These are phyloP conservation scores for Endogone sp. DNA, from an alignment of 192 early-diverging fungal species.

Conservation along the genomic window DNA sequence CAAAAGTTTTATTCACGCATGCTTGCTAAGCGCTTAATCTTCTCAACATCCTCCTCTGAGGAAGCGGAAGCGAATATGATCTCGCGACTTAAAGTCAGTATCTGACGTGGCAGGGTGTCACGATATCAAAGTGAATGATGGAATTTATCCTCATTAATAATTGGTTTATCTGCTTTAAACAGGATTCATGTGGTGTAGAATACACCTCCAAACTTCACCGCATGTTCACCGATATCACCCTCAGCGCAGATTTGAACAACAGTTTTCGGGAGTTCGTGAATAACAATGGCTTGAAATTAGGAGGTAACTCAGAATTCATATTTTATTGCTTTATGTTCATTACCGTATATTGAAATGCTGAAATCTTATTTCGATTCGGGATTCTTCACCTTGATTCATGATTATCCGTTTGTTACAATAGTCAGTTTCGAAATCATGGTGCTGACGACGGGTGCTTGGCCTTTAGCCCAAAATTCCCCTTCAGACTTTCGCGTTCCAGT, in stretches of 20 bases:
- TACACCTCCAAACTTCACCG: slow-evolving; percentile 81
- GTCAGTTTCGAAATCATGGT: slow-evolving; percentile 74
- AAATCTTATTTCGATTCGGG: neutral
- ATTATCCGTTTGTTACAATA: slow-evolving; percentile 1
- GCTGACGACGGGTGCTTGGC: slow-evolving; percentile 81
- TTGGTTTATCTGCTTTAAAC: neutral
- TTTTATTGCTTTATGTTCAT: neutral
- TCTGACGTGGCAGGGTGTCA: no score
- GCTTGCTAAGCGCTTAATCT: slow-evolving; percentile 80
- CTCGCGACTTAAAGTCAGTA: slow-evolving; percentile 63
- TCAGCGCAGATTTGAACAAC: slow-evolving; percentile 65
- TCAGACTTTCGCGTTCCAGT: slow-evolving; percentile 78
- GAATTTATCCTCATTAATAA: neutral
- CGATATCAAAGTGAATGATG: neutral
- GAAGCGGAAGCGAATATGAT: slow-evolving; percentile 84
- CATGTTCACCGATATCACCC: slow-evolving; percentile 85
- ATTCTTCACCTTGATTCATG: no score
- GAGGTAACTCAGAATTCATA: slow-evolving; percentile 51
- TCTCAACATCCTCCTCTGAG: slow-evolving; percentile 63
- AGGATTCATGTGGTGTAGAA: slow-evolving; percentile 78
- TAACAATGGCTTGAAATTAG: slow-evolving; percentile 34
- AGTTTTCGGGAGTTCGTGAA: slow-evolving; percentile 45
- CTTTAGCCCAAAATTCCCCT: slow-evolving; percentile 60
- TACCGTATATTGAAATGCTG: neutral
- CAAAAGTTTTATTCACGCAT: slow-evolving; percentile 87